These are phyloP conservation scores for Pulveroboletus sp. DNA, from an alignment of 768 basidiomycete species.

Conservation along the genomic window DNA sequence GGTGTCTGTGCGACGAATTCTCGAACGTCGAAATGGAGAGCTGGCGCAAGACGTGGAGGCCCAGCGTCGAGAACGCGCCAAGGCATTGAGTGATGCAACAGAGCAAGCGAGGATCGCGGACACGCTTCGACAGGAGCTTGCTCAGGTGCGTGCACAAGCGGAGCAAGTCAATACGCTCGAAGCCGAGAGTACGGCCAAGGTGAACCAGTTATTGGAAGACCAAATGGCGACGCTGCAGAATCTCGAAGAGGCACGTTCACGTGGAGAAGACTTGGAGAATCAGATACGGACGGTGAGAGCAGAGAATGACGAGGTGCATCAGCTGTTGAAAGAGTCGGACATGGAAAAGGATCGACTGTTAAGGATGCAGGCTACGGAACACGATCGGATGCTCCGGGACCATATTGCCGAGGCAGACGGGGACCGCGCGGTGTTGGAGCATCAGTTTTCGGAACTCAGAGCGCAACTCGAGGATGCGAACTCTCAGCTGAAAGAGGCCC, in stretches of 20 bases:
- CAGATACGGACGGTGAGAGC: constrained; percentile 66
- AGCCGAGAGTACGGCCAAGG: constrained; percentile 55
- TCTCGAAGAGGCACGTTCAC: constrained; percentile 68
- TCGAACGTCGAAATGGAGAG: constrained; percentile 62
- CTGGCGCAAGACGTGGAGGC: constrained; percentile 51
- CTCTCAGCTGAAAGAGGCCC: constrained; percentile 59
- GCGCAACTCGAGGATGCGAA: constrained; percentile 57
- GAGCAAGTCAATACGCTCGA: constrained; percentile 68
- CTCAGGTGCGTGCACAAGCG: constrained; percentile 54
- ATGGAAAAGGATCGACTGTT: constrained; percentile 77
- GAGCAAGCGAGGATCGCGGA: constrained; percentile 61
- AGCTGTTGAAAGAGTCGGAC: constrained; percentile 61
- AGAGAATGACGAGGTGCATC: constrained; percentile 65
- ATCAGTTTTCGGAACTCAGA: constrained; percentile 73
- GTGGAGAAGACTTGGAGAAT: constrained; percentile 69
- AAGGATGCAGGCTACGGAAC: constrained; percentile 64
- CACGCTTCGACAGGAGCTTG: constrained; percentile 55
- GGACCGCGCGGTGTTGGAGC: constrained; percentile 87
- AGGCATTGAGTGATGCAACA: constrained; percentile 63
- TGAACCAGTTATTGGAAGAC: constrained; percentile 65
- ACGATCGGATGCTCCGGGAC: constrained; percentile 69
- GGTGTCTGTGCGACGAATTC: constrained; percentile 49
- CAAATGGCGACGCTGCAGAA: constrained; percentile 67
- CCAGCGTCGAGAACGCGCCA: constrained; percentile 49
- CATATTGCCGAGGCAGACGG: constrained; percentile 92